These are phyloP conservation scores for Salpingoeca rosetta DNA, from an alignment of 78 protist genomes.

Conservation along the genomic window DNA sequence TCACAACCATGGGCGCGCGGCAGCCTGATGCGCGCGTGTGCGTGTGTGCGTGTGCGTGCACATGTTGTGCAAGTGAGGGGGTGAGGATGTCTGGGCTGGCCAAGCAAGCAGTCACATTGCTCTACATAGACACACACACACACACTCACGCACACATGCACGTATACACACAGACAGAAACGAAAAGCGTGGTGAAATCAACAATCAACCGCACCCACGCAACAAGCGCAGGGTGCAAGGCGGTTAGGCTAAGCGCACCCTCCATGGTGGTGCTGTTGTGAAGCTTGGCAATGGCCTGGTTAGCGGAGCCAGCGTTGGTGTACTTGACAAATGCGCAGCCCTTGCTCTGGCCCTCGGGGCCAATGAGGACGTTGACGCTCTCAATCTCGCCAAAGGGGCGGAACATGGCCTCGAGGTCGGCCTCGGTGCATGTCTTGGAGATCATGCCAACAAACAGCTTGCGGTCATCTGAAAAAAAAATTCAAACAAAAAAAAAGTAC, in stretches of 20 bases:
- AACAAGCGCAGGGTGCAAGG: too few species aligned
- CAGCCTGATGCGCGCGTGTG: not conserved
- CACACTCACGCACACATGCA: too few species aligned
- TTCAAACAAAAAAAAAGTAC: not conserved
- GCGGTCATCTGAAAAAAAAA: not conserved
- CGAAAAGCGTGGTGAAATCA: too few species aligned
- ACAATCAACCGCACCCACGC: too few species aligned
- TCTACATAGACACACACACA: too few species aligned
- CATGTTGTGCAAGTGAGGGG: too few species aligned
- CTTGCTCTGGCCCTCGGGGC: slow-evolving; percentile 38
- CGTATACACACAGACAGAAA: too few species aligned
- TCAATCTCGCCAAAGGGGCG: slow-evolving; percentile 50
- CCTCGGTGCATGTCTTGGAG: slow-evolving; percentile 32
- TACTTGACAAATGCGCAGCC: slow-evolving; percentile 68
- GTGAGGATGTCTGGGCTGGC: too few species aligned
- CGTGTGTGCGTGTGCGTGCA: too few species aligned
- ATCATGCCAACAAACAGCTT: slow-evolving; percentile 70
- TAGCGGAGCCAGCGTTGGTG: slow-evolving; percentile 29
- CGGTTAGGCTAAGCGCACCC: not conserved
- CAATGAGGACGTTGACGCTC: slow-evolving; percentile 48
- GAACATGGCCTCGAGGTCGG: slow-evolving; percentile 30
- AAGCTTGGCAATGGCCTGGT: slow-evolving; percentile 29
- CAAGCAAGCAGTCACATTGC: too few species aligned
- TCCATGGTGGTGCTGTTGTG: slow-evolving; percentile 18
- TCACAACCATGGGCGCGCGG: slow-evolving; percentile 44